Evolutionary conservation across 768 basidiomycete genomes (phyloP), one percentile per base, ranked within the genome.

Genomic region (Boletellus sp.): DNA sequence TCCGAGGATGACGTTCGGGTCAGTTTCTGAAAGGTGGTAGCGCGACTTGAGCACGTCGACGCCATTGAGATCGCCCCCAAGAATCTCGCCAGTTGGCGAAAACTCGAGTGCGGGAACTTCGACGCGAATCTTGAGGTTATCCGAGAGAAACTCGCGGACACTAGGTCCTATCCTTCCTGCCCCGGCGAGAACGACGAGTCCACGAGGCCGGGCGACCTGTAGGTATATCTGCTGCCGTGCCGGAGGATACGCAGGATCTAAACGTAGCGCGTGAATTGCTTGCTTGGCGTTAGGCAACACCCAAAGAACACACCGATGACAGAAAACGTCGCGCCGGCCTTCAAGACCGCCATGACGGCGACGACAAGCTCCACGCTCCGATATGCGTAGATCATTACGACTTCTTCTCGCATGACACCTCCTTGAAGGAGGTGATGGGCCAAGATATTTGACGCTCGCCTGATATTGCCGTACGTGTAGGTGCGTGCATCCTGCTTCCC

Each of bases 341-440:
- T 97, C 54, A 98, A 77, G 32, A 94, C 84, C 20, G 91, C 96
- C 87, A 99, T 90, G 8, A 98, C 93, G 6, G 95, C 94, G 3
- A 98, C 89, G 2, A 96, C 90, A 45, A 99, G 84, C 67, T 99
- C 95, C 41, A 97, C 94, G 57, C 90, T 92, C 31, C 96, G 82
- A 61, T 96, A 85, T 2, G 95, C 95, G 63, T 98, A 99, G 17
- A 99, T 87, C 86, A 95, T 97, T 46, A 98, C 93, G 17, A 98
- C 93, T 55, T 99, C 96, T 62, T 94, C 95, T 31, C 91, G 76
- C 67, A 94, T 78, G 4, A 99, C 72, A 6, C 96, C 96, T 13
- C 81, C 82, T 56, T 84, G 81, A 35, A 97, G 72, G 52, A 99
- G 79, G 59, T 94, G 83, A 62, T 97, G 94, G 0, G 95, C 86